Base-by-base conservation (phyloP, 306 rosid genomes). In the Comarum palustre region DNA sequence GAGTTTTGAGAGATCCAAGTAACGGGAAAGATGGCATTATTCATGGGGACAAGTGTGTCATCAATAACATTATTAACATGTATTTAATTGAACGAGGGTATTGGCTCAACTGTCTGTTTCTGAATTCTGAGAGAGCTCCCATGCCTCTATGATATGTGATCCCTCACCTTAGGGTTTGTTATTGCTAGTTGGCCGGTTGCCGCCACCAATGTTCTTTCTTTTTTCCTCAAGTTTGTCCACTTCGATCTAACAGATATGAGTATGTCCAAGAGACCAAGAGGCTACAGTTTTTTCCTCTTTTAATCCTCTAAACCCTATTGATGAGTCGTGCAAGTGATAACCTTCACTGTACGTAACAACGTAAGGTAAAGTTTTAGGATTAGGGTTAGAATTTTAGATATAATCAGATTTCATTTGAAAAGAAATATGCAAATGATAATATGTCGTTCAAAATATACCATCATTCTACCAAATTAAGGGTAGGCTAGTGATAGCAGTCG, bases 1-100 rank as follows among this genome's bases (percentile, higher is more conserved):
- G 51, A 46, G 61, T 69, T 51, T 83, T 77, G 81, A 63, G 60
- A 72, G 79, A 84, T 84, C 85, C 83, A 64, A 78, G 81, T 60
- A 65, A 64, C 69, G 71, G 66, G 63, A 75, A 78, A 75, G 27
- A 48, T 24, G 81, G 69, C 73, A 59, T 38, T 16, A 34, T 67
- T 12, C 72, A 31, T 31, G 84, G 72, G 64, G 68, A 73, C 79
- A 74, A 29, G 5, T 73, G 42, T 76, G 27, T 77, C 82, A 73
- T 81, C 47, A 55, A 29, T 60, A 15, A 20, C 82, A 73, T 81
- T 41, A 55, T 15, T 60, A 15, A 20, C 65, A 22, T 38, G 2
- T 29, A 29, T 29, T 29, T 1, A 29, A 34, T 34, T 34, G 36
- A 34, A 55, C 39, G 25, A 24, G 36, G 27, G 66, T 29, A 31